These are phyloP conservation scores for Kazachstania psychrophila DNA, from an alignment of 805 yeast species.

Conservation along the genomic window DNA sequence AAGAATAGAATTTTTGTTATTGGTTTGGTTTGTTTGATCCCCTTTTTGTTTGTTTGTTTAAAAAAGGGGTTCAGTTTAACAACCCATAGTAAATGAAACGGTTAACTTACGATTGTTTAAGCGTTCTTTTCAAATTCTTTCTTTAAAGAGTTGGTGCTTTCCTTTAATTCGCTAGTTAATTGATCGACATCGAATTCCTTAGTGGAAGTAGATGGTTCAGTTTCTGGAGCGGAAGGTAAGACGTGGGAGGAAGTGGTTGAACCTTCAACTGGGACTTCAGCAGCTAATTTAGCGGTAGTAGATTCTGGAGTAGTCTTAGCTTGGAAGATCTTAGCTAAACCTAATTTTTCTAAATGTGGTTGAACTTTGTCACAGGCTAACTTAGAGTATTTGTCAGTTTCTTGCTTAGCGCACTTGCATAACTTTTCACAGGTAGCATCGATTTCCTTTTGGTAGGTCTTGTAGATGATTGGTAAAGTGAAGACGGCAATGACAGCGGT, in stretches of 20 bases:
- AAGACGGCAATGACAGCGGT: slow-evolving; percentile 53
- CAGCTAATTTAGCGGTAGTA: slow-evolving; percentile 20
- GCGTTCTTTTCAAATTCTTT: slow-evolving; percentile 21
- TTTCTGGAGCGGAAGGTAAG: slow-evolving; percentile 33
- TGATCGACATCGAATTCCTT: slow-evolving; percentile 19
- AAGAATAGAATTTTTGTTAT: too few relatives aligned
- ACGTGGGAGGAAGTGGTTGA: slow-evolving; percentile 29
- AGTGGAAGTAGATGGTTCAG: slow-evolving; percentile 20
- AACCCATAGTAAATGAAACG: too few relatives aligned
- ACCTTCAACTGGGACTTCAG: slow-evolving; percentile 21
- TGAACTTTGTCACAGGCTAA: slow-evolving; percentile 46
- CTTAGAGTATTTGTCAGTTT: slow-evolving; percentile 37
- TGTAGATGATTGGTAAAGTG: slow-evolving; percentile 67
- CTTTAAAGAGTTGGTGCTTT: slow-evolving; percentile 26
- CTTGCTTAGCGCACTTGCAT: slow-evolving; percentile 40
- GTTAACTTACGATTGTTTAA: too few relatives aligned
- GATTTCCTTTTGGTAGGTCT: slow-evolving; percentile 66
- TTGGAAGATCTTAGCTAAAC: slow-evolving; percentile 50
- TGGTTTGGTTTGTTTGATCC: too few relatives aligned
- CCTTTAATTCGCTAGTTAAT: slow-evolving; percentile 14
- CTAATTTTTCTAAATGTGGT: slow-evolving; percentile 53
- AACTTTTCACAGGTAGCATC: slow-evolving; percentile 49
- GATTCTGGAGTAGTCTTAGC: slow-evolving; percentile 37
- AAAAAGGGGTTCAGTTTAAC: too few relatives aligned
- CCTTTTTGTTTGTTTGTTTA: too few relatives aligned